phyloP scores from a whole-genome alignment of 2,329 filamentous ascomycete genomes.

The Hymenotorrendiella dingleyae region DNA sequence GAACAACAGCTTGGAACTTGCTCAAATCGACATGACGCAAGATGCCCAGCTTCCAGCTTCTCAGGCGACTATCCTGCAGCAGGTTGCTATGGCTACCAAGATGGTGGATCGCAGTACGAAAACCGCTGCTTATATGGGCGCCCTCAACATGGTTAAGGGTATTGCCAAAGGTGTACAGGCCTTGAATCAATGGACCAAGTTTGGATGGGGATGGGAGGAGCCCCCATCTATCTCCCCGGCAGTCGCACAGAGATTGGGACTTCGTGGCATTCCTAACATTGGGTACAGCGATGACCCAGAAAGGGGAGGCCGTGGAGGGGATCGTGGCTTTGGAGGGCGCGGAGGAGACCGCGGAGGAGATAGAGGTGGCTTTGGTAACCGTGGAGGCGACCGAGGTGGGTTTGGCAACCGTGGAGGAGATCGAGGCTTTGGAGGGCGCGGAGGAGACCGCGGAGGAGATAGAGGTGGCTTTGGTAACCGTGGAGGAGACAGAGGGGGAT shows the following conservation, averaged over 20 bases:
- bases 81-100: conserved; percentile 27
- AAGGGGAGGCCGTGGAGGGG: conserved; percentile 8
- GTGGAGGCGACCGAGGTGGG: conserved; percentile 11
- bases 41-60: conserved; percentile 29
- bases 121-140: conserved; percentile 23
- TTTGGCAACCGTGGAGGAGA: neutral
- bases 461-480: no score
- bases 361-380: conserved; percentile 10
- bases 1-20: conserved; percentile 21
- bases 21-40: conserved; percentile 29
- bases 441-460: neutral
- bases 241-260: conserved; percentile 21
- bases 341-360: conserved; percentile 7
- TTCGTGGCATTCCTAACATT: no score
- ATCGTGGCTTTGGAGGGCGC: conserved; percentile 6
- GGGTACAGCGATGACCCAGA: no score
- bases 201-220: conserved; percentile 29
- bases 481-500: neutral
- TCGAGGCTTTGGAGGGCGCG: neutral
- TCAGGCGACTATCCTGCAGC: conserved; percentile 22
- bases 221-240: conserved; percentile 23
- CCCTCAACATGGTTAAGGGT: conserved; percentile 11
- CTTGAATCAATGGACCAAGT: conserved; percentile 28
- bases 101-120: conserved; percentile 23
- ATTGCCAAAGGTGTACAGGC: conserved; percentile 8